These are phyloP conservation scores for Xanthoconium stramineum DNA, from an alignment of 768 basidiomycete genomes.

Conservation along the genomic window DNA sequence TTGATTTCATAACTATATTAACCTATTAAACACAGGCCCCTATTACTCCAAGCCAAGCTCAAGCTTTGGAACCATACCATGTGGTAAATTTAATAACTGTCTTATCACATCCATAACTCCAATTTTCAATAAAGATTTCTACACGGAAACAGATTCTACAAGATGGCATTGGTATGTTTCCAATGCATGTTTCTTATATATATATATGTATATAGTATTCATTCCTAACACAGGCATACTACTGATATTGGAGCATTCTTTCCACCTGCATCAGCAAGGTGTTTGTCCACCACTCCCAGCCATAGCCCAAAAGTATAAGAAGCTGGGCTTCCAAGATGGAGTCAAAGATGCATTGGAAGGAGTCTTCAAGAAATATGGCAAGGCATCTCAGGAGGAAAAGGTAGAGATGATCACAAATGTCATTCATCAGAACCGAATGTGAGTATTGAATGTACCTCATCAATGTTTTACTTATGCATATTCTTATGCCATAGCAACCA, in stretches of 20 bases:
- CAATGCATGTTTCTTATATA: neutral
- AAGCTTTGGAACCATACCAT: neutral
- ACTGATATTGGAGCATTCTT: neutral
- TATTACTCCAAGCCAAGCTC: no score
- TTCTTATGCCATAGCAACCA: no score
- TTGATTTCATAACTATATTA: no score
- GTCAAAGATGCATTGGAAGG: neutral
- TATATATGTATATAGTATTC: neutral
- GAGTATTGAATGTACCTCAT: neutral
- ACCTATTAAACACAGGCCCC: neutral
- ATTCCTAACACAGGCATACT: neutral
- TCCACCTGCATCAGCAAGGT: neutral
- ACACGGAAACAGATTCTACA: neutral
- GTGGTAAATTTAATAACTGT: neutral
- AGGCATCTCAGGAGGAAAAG: neutral
- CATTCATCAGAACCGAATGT: neutral
- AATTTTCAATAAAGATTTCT: neutral
- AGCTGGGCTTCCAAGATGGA: no score
- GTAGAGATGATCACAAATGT: neutral
- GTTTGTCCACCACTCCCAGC: neutral
- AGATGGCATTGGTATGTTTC: neutral
- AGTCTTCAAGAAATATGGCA: neutral
- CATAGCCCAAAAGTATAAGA: neutral
- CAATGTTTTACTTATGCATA: no score
- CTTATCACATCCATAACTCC: neutral